Base-by-base conservation (phyloP, 352 stramenopile species). In the Phytopythium aichiense region DNA sequence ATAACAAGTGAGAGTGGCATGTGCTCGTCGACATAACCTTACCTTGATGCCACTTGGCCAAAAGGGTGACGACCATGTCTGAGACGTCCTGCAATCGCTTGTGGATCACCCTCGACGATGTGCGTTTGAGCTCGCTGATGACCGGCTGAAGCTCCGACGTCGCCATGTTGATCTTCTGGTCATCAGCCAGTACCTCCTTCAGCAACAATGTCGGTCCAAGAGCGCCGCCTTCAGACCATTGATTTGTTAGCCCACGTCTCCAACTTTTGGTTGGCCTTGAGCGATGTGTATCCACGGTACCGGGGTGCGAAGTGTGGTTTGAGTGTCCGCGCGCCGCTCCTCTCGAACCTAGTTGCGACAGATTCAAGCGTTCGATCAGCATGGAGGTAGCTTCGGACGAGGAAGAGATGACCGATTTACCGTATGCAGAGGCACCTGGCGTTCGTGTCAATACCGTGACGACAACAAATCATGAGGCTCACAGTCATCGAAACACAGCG, bases 11-110 rank as follows among this genome's bases (percentile, higher is more conserved):
- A 28, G 20, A 28, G 12, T 1, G 13, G 4, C 2, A 16, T 22
- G n/a, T 28, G 43, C 20, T 50, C n/a, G 43, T 16, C n/a, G 12
- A 30, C 11, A n/a, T 7, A 50, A 50, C 20, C 18, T 46, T 58
- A 89, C 81, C 83, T 68, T 81, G 76, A 28, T 91, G 67, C 81
- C 83, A 92, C 64, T 92, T 92, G 7, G 61, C 65, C 22, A 88
- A 67, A 28, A 92, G 56, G 48, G 87, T 77, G n/a, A 75, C 64
- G 18, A 92, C 84, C 65, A 91, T 77, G 46, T 90, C 81, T 0
- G 84, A 88, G 3, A 92, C 79, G 68, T 92, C 84, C 37, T 90
- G 77, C 28, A 92, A 60, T 5, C 84, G 79, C 56, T 90, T 91
- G 63, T 89, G 74, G 61, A 91, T 88, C 16, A 92, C 74, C 18